A percentile compares a stretch with the other conserved stretches of the same genome.
Conservation (phyloP, 2,329 filamentous ascomycete species). For the Epichloe aotearoae region DNA sequence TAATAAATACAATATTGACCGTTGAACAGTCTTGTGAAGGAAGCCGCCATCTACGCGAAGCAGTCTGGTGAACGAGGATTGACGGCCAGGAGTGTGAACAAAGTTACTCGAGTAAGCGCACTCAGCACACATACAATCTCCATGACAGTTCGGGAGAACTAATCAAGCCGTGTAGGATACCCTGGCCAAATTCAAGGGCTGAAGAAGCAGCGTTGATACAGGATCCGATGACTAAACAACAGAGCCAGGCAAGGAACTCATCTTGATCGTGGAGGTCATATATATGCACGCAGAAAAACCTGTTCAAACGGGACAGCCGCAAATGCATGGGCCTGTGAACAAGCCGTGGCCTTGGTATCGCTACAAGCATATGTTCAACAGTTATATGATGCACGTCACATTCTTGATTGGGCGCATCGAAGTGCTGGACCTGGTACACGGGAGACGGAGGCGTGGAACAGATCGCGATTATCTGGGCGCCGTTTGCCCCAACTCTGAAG, state of each 20-base stretch:
- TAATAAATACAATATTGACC: neutral
- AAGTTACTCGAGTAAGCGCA: constrained; percentile 53
- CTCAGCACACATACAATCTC: constrained; percentile 12
- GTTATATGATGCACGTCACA: neutral
- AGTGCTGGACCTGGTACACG: neutral
- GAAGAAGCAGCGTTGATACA: constrained; percentile 12
- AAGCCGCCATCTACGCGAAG: constrained; percentile 65
- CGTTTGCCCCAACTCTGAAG: neutral
- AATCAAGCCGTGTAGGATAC: constrained; percentile 36
- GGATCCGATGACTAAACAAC: neutral
- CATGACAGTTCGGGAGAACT: neutral
- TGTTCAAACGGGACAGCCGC: neutral
- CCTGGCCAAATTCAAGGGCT: constrained; percentile 56
- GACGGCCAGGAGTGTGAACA: constrained; percentile 63
- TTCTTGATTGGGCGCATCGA: neutral
- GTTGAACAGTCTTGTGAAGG: constrained; percentile 54
- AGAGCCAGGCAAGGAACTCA: neutral
- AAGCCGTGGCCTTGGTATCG: neutral
- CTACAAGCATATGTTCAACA: neutral
- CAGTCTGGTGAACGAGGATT: constrained; percentile 59
- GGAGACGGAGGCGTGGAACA: neutral
- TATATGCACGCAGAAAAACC: neutral
- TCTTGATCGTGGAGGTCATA: neutral
- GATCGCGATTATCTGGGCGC: neutral
- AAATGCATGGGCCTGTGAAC: neutral